Evolutionary conservation across 2,329 filamentous ascomycete genomes (phyloP), one percentile per base, ranked within the genome.

Genomic region (Aspergillus ochraceus): DNA sequence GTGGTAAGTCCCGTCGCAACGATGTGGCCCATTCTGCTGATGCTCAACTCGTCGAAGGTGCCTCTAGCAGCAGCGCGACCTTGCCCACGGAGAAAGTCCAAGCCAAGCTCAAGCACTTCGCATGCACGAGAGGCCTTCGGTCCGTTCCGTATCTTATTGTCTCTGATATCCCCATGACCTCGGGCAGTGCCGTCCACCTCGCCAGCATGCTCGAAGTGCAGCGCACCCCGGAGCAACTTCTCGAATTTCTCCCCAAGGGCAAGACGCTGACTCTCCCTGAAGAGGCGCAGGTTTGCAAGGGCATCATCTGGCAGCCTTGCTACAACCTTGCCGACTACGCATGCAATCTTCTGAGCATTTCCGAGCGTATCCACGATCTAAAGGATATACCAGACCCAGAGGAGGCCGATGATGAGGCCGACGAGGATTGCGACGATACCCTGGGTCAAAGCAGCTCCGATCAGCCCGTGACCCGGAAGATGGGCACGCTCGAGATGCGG

Each of bases 71-170:
- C n/a, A 22, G 58, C n/a, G 20, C 56, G 3, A 29, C 30, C 1
- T 26, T 51, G 1, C 22, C 46, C 39, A 66, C 65, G 29, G 52
- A 19, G 17, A 20, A 57, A 10, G 56, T 55, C 6, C n/a, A 56
- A 12, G 54, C 42, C 12, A 67, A 71, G 9, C 29, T 71, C 24
- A 66, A 66, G 53, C 61, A 58, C n/a, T 75, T 66, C 50, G 60
- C 72, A 3, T 73, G 71, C 51, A 72, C 72, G 17, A 66, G 73
- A 12, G 74, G 74, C 4, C 65, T 76, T 32, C 70, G 70, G 29
- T 75, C 74, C 3, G 65, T 76, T n/a, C 72, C 74, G n/a, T 74
- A 70, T 54, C 52, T 76, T 5, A 66, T 74, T 36, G 52, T 75
- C 19, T 67, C 69, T 2, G 61, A 71, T 24, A 61, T 67, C 9